Conservation (phyloP, 306 rosid genomes). For the Gleditsia sinensis region DNA sequence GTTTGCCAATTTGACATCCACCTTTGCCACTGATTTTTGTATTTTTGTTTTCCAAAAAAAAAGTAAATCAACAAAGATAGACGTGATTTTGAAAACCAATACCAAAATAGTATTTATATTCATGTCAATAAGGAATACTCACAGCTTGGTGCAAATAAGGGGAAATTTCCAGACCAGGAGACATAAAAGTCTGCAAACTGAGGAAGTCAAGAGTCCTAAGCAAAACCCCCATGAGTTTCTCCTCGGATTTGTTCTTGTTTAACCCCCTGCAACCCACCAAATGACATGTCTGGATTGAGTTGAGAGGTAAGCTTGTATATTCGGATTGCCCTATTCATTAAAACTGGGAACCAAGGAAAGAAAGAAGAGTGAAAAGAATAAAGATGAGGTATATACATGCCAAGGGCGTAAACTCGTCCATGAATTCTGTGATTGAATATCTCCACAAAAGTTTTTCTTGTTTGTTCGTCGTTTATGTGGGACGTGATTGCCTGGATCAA, state of each 20-base stretch:
- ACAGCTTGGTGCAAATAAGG: constrained; percentile 56
- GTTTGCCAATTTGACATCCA: constrained; percentile 72
- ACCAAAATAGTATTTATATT: too few relatives aligned
- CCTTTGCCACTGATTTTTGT: constrained; percentile 79
- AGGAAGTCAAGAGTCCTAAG: constrained; percentile 56
- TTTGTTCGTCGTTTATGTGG: constrained; percentile 32
- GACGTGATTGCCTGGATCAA: constrained; percentile 48
- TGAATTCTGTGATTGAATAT: constrained; percentile 36
- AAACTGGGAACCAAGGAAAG: too few relatives aligned
- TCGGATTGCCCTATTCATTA: too few relatives aligned
- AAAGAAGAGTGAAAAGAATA: too few relatives aligned
- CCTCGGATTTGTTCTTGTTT: constrained; percentile 36
- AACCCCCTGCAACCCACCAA: constrained; percentile 44
- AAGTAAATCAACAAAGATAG: neutral
- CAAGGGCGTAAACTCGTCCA: constrained; percentile 17
- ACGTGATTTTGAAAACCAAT: too few relatives aligned
- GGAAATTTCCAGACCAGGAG: constrained; percentile 53
- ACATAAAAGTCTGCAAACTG: constrained; percentile 45
- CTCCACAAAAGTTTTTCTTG: constrained; percentile 46
- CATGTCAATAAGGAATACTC: constrained; percentile 35
- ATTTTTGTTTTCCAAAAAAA: constrained; percentile 4
- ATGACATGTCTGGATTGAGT: neutral
- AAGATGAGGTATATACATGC: constrained; percentile 13
- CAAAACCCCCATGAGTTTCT: constrained; percentile 55
- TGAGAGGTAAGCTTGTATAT: neutral